These are phyloP conservation scores for Mycotypha africana DNA, from an alignment of 371 early-diverging fungal genomes.

Conservation along the genomic window DNA sequence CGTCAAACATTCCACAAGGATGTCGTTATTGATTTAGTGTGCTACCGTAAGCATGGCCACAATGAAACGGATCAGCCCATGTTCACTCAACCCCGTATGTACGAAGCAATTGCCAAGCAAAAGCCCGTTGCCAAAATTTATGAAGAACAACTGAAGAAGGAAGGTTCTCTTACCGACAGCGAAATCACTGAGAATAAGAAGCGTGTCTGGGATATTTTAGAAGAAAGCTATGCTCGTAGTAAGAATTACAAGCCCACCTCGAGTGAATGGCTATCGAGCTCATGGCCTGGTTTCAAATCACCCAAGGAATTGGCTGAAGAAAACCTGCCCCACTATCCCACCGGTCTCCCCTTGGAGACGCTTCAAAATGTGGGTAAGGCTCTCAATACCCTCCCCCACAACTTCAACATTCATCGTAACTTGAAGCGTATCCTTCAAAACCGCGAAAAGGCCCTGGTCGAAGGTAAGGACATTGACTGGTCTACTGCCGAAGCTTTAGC, in stretches of 20 bases:
- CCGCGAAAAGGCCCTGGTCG: conserved; percentile 72
- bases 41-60: conserved; percentile 96
- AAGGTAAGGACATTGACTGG: conserved; percentile 88
- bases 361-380: conserved; percentile 77
- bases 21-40: conserved; percentile 92
- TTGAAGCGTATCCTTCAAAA: conserved; percentile 78
- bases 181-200: conserved; percentile 84
- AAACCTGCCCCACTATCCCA: conserved; percentile 59
- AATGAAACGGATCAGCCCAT: conserved; percentile 97
- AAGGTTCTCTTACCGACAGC: conserved; percentile 77
- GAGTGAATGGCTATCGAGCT: conserved; percentile 92
- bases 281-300: conserved; percentile 84
- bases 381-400: conserved; percentile 74
- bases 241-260: conserved; percentile 85
- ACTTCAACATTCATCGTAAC: conserved; percentile 84
- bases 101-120: conserved; percentile 83
- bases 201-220: conserved; percentile 85
- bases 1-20: conserved; percentile 93
- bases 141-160: conserved; percentile 70
- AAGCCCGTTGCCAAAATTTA: conserved; percentile 80
- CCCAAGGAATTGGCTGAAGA: conserved; percentile 78
- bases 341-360: conserved; percentile 75
- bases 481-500: conserved; percentile 93
- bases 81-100: conserved; percentile 98
- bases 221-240: conserved; percentile 85